Evolutionary conservation across 768 basidiomycete genomes (phyloP).

Genomic region (Suillus sp.): DNA sequence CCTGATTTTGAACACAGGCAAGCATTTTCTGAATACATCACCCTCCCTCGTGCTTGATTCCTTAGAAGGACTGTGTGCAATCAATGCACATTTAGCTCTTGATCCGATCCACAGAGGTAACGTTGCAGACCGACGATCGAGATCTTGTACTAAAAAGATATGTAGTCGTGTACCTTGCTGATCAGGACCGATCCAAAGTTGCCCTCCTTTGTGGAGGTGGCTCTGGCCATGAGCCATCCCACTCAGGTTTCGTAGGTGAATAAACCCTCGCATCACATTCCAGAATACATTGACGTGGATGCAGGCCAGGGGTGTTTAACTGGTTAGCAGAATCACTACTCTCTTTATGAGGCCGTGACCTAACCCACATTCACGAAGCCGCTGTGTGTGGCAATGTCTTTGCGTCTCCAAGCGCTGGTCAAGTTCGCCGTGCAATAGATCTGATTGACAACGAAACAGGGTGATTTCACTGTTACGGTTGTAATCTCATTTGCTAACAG

Average conservation of each 20-base stretch:
- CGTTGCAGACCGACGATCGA: conserved; percentile 5
- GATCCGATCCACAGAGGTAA: conserved; percentile 74
- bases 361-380: conserved; percentile 36
- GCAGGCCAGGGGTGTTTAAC: conserved; percentile 77
- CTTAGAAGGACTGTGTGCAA: conserved; percentile 65
- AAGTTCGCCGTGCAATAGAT: conserved; percentile 81
- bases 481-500: not conserved
- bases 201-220: conserved; percentile 84
- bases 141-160: not conserved
- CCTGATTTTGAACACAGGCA: conserved; percentile 34
- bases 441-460: conserved; percentile 72
- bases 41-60: conserved; percentile 76
- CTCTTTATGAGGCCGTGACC: not conserved
- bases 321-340: conserved; percentile 40
- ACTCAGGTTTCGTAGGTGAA: conserved; percentile 86
- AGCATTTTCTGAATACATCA: conserved; percentile 81
- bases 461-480: conserved; percentile 39
- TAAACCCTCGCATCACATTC: conserved; percentile 1
- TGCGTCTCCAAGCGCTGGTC: conserved; percentile 85
- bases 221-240: conserved; percentile 89
- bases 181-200: conserved; percentile 65
- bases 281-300: conserved; percentile 9
- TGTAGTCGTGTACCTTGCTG: conserved; percentile 62
- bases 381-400: conserved; percentile 91
- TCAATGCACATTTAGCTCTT: conserved; percentile 73